These are phyloP conservation scores for Chaetomium tenue DNA, from an alignment of 495 filamentous ascomycete species.

Conservation along the genomic window DNA sequence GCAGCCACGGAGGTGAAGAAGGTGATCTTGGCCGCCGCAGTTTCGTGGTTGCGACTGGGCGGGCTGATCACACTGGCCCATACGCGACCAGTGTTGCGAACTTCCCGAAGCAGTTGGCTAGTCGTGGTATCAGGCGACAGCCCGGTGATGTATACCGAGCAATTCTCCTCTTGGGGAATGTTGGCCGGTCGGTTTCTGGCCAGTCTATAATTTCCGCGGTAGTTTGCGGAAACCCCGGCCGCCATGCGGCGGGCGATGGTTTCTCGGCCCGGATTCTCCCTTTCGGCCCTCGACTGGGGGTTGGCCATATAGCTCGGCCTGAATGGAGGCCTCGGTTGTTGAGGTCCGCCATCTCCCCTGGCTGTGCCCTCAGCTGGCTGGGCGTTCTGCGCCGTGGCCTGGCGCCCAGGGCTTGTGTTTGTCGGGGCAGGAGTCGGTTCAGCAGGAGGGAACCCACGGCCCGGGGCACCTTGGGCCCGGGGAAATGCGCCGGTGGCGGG, in stretches of 20 bases:
- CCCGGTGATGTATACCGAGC: slow-evolving; percentile 38
- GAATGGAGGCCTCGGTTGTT: no score
- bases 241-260: background rate
- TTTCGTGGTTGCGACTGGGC: slow-evolving; percentile 19
- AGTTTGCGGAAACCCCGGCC: background rate
- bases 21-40: slow-evolving; percentile 37
- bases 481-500: no score
- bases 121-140: slow-evolving; percentile 30
- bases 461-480: no score
- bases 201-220: background rate
- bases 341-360: no score
- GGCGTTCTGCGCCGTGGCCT: no score
- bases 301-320: no score
- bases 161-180: slow-evolving; percentile 33
- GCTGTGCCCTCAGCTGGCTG: no score
- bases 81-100: slow-evolving; percentile 36
- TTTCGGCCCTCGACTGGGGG: background rate
- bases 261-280: background rate
- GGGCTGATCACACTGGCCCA: slow-evolving; percentile 36
- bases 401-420: no score
- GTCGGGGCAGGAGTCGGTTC: no score
- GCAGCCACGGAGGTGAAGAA: slow-evolving; percentile 36
- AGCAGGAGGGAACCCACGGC: no score
- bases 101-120: slow-evolving; percentile 28
- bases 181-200: slow-evolving; percentile 32